A percentile compares a stretch with the other conserved stretches of the same genome.
These are phyloP conservation scores for Hsuehochloa calcarea DNA, from an alignment of 176 grass and related monocot species.

Conservation along the genomic window DNA sequence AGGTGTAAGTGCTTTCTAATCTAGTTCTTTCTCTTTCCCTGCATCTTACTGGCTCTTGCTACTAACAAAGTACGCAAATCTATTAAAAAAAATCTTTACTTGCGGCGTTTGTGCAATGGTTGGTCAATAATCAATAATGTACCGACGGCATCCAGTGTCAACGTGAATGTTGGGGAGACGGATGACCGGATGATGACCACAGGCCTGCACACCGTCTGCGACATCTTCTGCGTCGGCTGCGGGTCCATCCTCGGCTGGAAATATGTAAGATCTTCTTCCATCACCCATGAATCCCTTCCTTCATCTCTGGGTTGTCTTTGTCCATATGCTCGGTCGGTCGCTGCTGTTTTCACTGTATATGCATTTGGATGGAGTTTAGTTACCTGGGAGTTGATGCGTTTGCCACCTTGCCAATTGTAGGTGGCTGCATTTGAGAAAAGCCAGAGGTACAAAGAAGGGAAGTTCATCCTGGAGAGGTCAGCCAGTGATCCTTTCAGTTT, in stretches of 20 bases:
- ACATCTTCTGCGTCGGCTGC: conserved; percentile 57
- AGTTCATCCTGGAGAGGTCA: conserved; percentile 54
- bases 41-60: no score
- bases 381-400: neutral
- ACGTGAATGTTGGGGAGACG: conserved; percentile 17
- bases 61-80: no score
- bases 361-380: no score
- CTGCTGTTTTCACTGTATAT: no score
- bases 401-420: neutral
- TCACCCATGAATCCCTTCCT: neutral
- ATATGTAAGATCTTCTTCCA: neutral
- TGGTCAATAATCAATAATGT: no score
- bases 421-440: conserved; percentile 30
- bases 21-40: neutral
- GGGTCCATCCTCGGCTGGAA: conserved; percentile 49
- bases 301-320: neutral
- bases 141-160: conserved; percentile 24
- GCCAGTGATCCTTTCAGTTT: neutral
- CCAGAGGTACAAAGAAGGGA: conserved; percentile 56
- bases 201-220: conserved; percentile 43
- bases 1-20: conserved; percentile 33
- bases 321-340: neutral
- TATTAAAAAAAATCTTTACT: neutral
- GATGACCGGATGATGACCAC: conserved; percentile 52
- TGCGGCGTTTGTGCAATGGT: no score